Base-by-base conservation (phyloP, 441 rosid genomes). In the Euphorbia celastroides region DNA sequence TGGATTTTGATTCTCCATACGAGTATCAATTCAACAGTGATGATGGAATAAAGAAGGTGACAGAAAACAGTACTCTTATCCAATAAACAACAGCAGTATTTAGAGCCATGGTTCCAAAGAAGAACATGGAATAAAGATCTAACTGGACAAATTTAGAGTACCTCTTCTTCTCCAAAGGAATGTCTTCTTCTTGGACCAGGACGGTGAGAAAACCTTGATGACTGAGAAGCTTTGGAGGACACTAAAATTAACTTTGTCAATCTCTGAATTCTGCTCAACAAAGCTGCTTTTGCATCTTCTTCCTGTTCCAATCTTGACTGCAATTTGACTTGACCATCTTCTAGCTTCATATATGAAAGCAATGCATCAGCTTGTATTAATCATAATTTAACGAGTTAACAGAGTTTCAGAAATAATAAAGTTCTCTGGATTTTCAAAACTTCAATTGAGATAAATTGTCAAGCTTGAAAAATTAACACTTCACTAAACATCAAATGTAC, bases 151-250 rank as follows among this genome's bases (percentile, higher is more conserved):
- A 72, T 52, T 71, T 58, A 38, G 36, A 54, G 66, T 72, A 91
- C 99, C 99, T 95, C 99, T 76, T 95, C 98, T 85, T 95, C 97
- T 62, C 99, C 99, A 78, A 95, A 95, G 68, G 99, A 92, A 80
- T 95, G 98, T 74, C 99, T 88, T 78, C 99, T 88, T 80, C 96
- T 88, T 50, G 81, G 90, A 81, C 88, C 86, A 57, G 78, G 62
- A 59, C 87, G 87, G 36, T 86, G 83, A 68, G 99, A 81, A 65
- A 87, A 46, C 71, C 88, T 84, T 27, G 96, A 71, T 51, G 96
- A 61, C 65, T 90, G 97, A 65, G 98, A 86, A 74, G 87, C 79
- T 80, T 95, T 95, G 46, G 92, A 70, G 61, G 99, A 95, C 64
- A 95, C 99, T 71, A 95, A 82, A 75, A 95, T 95, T 80, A 95